Percentiles rank a stretch among this genome's conserved stretches.
Evolutionary conservation across 2,329 filamentous ascomycete genomes (phyloP).

Genomic region (Massarina eburnea): DNA sequence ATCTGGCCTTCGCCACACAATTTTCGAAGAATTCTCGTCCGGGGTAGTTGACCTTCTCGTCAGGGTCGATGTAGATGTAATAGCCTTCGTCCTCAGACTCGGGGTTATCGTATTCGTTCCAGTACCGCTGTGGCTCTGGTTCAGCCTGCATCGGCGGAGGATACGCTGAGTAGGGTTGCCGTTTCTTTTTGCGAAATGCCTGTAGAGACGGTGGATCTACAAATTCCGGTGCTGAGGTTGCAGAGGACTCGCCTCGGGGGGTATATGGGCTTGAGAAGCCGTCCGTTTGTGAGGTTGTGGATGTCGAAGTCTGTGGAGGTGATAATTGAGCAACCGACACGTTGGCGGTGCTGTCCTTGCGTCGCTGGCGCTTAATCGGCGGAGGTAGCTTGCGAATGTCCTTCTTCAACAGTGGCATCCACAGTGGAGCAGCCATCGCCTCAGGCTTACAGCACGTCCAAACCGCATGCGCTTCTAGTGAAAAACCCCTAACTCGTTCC

Average conservation of each 20-base stretch:
- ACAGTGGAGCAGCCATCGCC: constrained; percentile 51
- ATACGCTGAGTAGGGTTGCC: constrained; percentile 33
- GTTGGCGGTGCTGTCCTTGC: constrained; percentile 24
- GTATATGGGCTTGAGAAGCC: constrained; percentile 35
- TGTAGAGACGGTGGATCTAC: constrained; percentile 44
- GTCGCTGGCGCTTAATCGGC: constrained; percentile 30
- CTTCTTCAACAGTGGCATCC: constrained; percentile 49
- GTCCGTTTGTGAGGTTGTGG: constrained; percentile 41
- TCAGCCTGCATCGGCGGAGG: constrained; percentile 23
- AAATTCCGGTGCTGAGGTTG: constrained; percentile 37
- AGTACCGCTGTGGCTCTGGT: constrained; percentile 56
- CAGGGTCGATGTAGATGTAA: constrained; percentile 76
- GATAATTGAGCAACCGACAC: constrained; percentile 27
- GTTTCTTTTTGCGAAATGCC: constrained; percentile 47
- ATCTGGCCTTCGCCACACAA: constrained; percentile 24
- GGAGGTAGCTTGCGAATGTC: constrained; percentile 58
- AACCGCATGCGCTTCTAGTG: constrained; percentile 56
- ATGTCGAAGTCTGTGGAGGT: constrained; percentile 39
- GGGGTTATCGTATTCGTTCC: constrained; percentile 86
- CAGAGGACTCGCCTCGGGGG: constrained; percentile 37
- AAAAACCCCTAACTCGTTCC: constrained; percentile 57
- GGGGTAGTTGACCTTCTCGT: constrained; percentile 62
- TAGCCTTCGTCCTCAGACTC: constrained; percentile 63
- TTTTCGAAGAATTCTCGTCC: constrained; percentile 63
- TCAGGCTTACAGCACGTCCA: constrained; percentile 50